These are phyloP conservation scores for Claviceps quebecensis DNA, from an alignment of 2,329 filamentous ascomycete species.

Conservation along the genomic window DNA sequence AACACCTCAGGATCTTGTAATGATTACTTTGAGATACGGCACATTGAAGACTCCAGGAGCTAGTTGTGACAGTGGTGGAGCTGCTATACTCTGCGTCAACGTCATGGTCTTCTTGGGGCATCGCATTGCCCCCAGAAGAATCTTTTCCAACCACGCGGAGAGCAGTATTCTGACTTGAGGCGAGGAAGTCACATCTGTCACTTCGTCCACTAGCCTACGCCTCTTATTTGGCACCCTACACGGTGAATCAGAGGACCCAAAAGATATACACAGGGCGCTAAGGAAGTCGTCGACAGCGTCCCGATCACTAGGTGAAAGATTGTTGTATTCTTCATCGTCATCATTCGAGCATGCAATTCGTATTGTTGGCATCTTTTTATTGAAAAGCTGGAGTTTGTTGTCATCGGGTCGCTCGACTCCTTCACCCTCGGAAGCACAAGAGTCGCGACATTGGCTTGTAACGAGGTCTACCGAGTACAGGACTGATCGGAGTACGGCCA, in stretches of 20 bases:
- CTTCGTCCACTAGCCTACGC: neutral
- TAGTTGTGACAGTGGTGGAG: conserved; percentile 14
- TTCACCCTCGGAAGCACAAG: neutral
- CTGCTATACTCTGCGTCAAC: conserved; percentile 7
- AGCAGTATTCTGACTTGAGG: neutral
- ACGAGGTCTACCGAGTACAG: conserved; percentile 14
- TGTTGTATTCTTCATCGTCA: conserved; percentile 6
- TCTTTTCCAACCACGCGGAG: conserved; percentile 11
- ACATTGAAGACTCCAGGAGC: conserved; percentile 24
- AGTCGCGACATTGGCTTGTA: neutral
- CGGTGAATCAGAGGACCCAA: neutral
- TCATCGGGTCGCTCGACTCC: neutral
- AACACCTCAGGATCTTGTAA: neutral
- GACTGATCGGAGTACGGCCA: conserved; percentile 15
- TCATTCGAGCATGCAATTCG: neutral
- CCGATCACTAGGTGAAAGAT: conserved; percentile 12
- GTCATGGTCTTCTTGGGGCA: conserved; percentile 10
- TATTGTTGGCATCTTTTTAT: neutral
- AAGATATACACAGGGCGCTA: conserved; percentile 9
- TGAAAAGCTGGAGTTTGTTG: neutral
- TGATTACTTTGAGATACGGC: conserved; percentile 20
- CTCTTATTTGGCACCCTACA: neutral
- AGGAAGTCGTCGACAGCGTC: conserved; percentile 18
- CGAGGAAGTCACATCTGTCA: neutral
- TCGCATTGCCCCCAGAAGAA: conserved; percentile 14